Percentiles rank a stretch among this genome's conserved stretches.
Conservation (phyloP, 208 protist species). For the Histomonas meleagridis region DNA sequence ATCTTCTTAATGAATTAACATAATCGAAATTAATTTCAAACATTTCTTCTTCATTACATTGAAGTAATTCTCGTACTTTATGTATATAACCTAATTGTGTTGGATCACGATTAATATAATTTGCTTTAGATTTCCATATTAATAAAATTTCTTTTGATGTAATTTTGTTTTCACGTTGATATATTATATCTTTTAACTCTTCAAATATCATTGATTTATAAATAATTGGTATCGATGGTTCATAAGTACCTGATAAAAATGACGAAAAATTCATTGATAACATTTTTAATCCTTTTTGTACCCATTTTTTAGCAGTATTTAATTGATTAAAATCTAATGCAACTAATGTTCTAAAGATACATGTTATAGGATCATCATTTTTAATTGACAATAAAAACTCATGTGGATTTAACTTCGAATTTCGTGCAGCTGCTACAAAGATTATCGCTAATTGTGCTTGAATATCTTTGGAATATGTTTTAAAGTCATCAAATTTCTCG, state of each 20-base stretch:
- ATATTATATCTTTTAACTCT: neutral
- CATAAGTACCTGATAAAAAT: slow-evolving; percentile 9
- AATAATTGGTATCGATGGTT: slow-evolving; percentile 12
- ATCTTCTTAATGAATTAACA: neutral
- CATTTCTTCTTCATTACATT: neutral
- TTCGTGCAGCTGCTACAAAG: neutral
- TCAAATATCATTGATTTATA: neutral
- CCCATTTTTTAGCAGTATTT: neutral
- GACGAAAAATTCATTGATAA: neutral
- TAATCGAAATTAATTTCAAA: neutral
- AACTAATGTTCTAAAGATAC: neutral
- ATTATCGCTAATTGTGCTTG: neutral
- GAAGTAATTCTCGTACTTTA: neutral
- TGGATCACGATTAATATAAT: slow-evolving; percentile 22
- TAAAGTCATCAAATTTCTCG: neutral
- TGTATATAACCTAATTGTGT: neutral
- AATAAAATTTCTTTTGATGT: neutral
- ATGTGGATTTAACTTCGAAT: neutral
- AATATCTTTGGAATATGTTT: neutral
- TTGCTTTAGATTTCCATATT: neutral
- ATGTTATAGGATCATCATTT: neutral
- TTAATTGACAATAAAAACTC: neutral
- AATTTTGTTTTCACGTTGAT: neutral
- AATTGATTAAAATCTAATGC: neutral
- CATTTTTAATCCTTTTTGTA: neutral